phyloP scores from a whole-genome alignment of 345 rosid genomes.

The Arabidopsis suecica region DNA sequence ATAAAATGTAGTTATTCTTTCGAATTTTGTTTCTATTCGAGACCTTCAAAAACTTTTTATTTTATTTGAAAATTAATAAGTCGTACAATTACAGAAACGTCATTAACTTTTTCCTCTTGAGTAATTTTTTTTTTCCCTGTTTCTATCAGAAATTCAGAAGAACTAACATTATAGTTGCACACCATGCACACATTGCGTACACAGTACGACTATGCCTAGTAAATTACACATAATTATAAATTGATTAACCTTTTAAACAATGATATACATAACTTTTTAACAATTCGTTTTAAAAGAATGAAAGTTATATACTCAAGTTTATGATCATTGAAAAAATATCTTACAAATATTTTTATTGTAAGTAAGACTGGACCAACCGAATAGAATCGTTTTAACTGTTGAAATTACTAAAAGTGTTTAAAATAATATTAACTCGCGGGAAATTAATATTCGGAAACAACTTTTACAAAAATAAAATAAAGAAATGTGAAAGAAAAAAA shows the following conservation, averaged over 20 bases:
- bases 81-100: slow-evolving; percentile 26
- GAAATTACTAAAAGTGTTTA: neutral
- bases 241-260: neutral
- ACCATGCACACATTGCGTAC: neutral
- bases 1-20: slow-evolving; percentile 12
- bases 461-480: slow-evolving; percentile 11
- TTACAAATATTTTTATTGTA: neutral
- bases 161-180: slow-evolving; percentile 20
- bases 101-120: slow-evolving; percentile 19
- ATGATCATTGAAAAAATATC: neutral
- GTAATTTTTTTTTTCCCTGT: neutral
- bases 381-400: slow-evolving; percentile 3
- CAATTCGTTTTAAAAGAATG: neutral
- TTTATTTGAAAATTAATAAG: neutral
- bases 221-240: neutral
- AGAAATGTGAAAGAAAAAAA: slow-evolving; percentile 14
- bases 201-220: neutral
- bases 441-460: slow-evolving; percentile 19
- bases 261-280: neutral
- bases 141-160: slow-evolving; percentile 30
- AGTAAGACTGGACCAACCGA: neutral
- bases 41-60: neutral
- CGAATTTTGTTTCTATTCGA: slow-evolving; percentile 23
- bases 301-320: neutral
- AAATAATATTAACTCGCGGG: slow-evolving; percentile 10